Percentiles rank a stretch among this genome's conserved stretches.
phyloP scores from a whole-genome alignment of 805 yeast species.

The Grigorovia humatica region DNA sequence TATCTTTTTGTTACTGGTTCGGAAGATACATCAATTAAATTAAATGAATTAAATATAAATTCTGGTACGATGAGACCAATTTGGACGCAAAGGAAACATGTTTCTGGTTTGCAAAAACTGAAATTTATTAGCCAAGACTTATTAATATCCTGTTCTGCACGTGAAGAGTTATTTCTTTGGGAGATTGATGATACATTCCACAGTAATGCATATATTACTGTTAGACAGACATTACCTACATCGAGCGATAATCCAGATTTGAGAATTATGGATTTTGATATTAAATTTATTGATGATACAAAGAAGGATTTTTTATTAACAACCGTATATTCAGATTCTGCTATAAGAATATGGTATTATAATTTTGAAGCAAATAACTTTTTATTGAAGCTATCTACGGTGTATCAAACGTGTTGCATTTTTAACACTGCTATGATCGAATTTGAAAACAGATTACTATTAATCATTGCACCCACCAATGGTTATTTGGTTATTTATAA shows the following conservation, averaged over 20 bases:
- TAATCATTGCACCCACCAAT: constrained; percentile 69
- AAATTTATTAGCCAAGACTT: constrained; percentile 44
- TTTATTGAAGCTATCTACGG: constrained; percentile 34
- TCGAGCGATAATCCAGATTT: constrained; percentile 61
- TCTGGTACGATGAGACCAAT: constrained; percentile 37
- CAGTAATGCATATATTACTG: constrained; percentile 36
- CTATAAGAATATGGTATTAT: constrained; percentile 55
- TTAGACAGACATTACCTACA: constrained; percentile 46
- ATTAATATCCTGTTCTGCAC: constrained; percentile 57
- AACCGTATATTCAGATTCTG: constrained; percentile 80
- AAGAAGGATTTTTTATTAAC: constrained; percentile 30
- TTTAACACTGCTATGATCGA: constrained; percentile 45
- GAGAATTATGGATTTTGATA: constrained; percentile 78
- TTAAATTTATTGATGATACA: constrained; percentile 30
- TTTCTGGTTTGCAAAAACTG: constrained; percentile 77
- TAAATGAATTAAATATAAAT: constrained; percentile 32
- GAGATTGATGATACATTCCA: constrained; percentile 33
- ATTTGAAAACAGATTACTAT: constrained; percentile 20
- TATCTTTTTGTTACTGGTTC: constrained; percentile 62
- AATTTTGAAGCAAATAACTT: constrained; percentile 32
- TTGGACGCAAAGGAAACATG: constrained; percentile 69
- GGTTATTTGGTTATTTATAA: constrained; percentile 65
- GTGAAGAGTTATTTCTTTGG: constrained; percentile 88
- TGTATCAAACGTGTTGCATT: constrained; percentile 68
- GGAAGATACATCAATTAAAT: constrained; percentile 72